These are phyloP conservation scores for Kwoniella bestiolae DNA, from an alignment of 768 basidiomycete species.

Conservation along the genomic window DNA sequence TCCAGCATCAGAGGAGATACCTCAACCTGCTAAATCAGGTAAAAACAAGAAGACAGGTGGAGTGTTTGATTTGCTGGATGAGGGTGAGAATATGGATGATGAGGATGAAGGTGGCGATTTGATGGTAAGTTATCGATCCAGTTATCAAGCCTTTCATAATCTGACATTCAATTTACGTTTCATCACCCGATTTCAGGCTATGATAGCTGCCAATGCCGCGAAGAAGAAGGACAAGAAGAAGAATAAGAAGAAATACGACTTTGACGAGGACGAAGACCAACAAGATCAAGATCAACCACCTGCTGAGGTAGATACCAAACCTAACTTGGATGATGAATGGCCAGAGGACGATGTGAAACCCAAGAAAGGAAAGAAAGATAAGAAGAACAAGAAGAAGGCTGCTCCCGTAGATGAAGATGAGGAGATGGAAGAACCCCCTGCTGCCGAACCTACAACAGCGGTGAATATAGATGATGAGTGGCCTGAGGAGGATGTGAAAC, in stretches of 20 bases:
- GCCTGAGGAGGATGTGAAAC: slow-evolving; percentile 70
- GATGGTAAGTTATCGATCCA: slow-evolving; percentile 40
- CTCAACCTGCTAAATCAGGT: slow-evolving; percentile 25
- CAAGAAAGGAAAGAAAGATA: slow-evolving; percentile 53
- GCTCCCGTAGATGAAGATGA: slow-evolving; percentile 33
- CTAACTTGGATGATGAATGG: slow-evolving; percentile 66
- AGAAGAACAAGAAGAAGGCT: slow-evolving; percentile 37
- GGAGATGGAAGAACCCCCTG: slow-evolving; percentile 14
- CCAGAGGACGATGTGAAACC: slow-evolving; percentile 69
- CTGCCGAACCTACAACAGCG: slow-evolving; percentile 15
- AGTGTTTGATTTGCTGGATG: slow-evolving; percentile 40
- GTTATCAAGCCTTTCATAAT: background rate
- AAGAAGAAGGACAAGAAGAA: slow-evolving; percentile 52
- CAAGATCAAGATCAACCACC: background rate
- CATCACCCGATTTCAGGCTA: slow-evolving; percentile 18
- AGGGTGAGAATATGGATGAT: slow-evolving; percentile 30
- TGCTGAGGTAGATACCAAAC: slow-evolving; percentile 19
- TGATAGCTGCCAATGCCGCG: slow-evolving; percentile 30
- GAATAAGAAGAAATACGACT: slow-evolving; percentile 37
- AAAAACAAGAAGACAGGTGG: slow-evolving; percentile 32
- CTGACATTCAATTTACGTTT: slow-evolving; percentile 15
- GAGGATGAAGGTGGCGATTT: slow-evolving; percentile 55
- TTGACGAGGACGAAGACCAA: slow-evolving; percentile 41
- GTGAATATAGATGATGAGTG: slow-evolving; percentile 66
- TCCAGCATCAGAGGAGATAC: slow-evolving; percentile 26